These are phyloP conservation scores for Hordeum vulgare DNA, from an alignment of 176 grass and related monocot species.

Conservation along the genomic window MorexV3_pseudomolecules_assembly NC_058522.1:502098349-502098848, in stretches of 20 bases:
- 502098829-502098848: too few species aligned
- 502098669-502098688: too few species aligned
- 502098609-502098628: too few species aligned
- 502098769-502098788: too few species aligned
- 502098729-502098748: too few species aligned
- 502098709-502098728: too few species aligned
- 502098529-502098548: conserved; percentile 21
- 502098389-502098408: conserved; percentile 31
- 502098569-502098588: background rate
- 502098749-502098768: too few species aligned
- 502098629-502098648: too few species aligned
- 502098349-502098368: conserved; percentile 53
- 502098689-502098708: too few species aligned
- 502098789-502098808: too few species aligned
- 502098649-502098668: too few species aligned
- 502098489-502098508: conserved; percentile 1
- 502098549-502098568: background rate
- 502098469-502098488: conserved; percentile 34
- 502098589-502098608: background rate
- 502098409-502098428: conserved; percentile 30
- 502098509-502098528: conserved; percentile 1
- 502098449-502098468: conserved; percentile 13
- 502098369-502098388: conserved; percentile 57
- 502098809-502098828: too few species aligned
- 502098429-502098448: conserved; percentile 12